A percentile compares a stretch with the other conserved stretches of the same genome.
These are phyloP conservation scores for Cyathus olla DNA, from an alignment of 1,284 basidiomycete genomes.

Conservation along the genomic window DNA sequence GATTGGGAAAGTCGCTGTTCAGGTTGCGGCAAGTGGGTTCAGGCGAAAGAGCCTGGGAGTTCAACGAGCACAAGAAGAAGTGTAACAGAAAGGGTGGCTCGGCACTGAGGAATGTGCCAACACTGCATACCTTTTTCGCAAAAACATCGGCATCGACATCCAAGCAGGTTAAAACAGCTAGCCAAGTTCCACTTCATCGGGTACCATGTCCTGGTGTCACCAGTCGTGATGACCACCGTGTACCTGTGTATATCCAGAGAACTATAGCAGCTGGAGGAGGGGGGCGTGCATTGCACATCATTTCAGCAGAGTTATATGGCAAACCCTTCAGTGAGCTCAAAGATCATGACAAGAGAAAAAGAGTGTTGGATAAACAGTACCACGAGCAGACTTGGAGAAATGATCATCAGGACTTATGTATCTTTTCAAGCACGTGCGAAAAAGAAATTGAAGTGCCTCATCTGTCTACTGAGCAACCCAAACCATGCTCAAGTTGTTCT, in stretches of 20 bases:
- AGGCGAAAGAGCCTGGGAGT: too few species aligned
- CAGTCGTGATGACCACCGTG: not conserved
- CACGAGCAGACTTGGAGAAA: not conserved
- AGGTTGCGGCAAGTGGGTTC: too few species aligned
- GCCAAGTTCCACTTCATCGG: too few species aligned
- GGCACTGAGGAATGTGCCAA: too few species aligned
- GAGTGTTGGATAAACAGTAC: not conserved
- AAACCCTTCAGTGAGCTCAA: not conserved
- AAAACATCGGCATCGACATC: too few species aligned
- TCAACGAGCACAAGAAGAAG: too few species aligned
- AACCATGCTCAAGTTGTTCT: slow-evolving; percentile 8
- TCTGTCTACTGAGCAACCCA: not conserved
- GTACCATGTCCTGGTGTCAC: not conserved
- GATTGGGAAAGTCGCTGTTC: too few species aligned
- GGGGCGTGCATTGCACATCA: not conserved
- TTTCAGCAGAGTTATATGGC: not conserved
- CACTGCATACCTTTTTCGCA: too few species aligned
- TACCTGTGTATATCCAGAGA: not conserved
- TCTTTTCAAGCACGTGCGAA: not conserved
- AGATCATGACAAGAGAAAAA: not conserved
- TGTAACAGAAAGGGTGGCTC: too few species aligned
- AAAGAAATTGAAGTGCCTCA: not conserved
- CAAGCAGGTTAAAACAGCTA: too few species aligned
- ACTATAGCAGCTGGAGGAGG: not conserved
- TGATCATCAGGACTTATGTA: not conserved